These are phyloP conservation scores for Cenchrus purpureus DNA, from an alignment of 176 grass and related monocot genomes.

Conservation along the genomic window DNA sequence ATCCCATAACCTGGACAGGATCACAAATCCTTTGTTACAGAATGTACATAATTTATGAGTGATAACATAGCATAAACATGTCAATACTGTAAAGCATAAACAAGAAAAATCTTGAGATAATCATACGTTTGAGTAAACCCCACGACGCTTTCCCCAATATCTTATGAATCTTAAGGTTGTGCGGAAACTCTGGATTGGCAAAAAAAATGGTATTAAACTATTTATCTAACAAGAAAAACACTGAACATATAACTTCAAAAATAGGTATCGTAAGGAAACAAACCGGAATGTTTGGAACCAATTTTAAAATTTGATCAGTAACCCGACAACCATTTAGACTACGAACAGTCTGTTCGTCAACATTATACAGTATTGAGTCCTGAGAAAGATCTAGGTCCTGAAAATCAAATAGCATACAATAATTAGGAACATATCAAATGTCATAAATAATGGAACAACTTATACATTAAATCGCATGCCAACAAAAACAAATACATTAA, in stretches of 20 bases:
- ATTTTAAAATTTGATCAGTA: conserved; percentile 84
- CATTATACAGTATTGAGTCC: conserved; percentile 86
- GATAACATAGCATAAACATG: conserved; percentile 6
- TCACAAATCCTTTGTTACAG: conserved; percentile 22
- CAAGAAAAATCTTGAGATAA: neutral
- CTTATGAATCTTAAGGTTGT: conserved; percentile 94
- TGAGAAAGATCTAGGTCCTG: conserved; percentile 94
- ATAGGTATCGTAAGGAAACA: conserved; percentile 31
- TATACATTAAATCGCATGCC: neutral
- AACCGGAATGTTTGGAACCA: conserved; percentile 86
- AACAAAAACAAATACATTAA: conserved; percentile 20
- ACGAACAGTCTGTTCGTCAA: conserved; percentile 87
- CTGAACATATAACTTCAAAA: conserved; percentile 5
- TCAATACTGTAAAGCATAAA: conserved; percentile 28
- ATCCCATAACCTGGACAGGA: conserved; percentile 78
- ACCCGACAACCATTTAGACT: conserved; percentile 94
- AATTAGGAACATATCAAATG: conserved; percentile 22
- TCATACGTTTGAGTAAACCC: conserved; percentile 94
- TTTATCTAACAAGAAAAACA: neutral
- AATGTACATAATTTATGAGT: conserved; percentile 2
- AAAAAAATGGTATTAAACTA: conserved; percentile 34
- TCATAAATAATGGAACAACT: conserved; percentile 28
- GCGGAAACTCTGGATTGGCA: conserved; percentile 68
- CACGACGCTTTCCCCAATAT: conserved; percentile 83
- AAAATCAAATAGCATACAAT: conserved; percentile 27